Percentiles rank a stretch among this genome's conserved stretches.
phyloP scores from a whole-genome alignment of 148 eudicot genomes.

The Diospyros kaki region DNA sequence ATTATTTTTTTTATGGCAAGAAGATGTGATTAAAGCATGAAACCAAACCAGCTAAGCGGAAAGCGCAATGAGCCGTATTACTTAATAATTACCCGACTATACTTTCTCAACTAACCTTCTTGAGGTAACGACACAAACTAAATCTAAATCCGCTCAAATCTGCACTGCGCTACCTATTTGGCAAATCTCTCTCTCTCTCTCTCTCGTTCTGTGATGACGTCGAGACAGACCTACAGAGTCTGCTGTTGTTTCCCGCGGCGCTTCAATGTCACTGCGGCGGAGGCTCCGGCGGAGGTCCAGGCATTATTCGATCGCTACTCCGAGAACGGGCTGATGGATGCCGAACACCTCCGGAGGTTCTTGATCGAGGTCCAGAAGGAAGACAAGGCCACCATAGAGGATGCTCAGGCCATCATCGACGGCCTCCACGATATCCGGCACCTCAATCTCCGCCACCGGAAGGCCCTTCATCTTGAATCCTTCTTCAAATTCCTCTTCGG shows the following conservation, averaged over 20 bases:
- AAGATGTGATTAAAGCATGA: too few relatives aligned
- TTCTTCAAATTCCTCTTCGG: slow-evolving; percentile 69
- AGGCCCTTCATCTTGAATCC: slow-evolving; percentile 49
- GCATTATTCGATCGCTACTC: slow-evolving; percentile 52
- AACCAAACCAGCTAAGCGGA: too few relatives aligned
- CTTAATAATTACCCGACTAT: background rate
- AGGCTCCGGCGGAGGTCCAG: slow-evolving; percentile 67
- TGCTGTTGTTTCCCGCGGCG: slow-evolving; percentile 84
- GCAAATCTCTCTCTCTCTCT: slow-evolving; percentile 1
- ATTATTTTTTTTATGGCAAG: too few relatives aligned
- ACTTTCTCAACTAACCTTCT: background rate
- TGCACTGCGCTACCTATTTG: too few relatives aligned
- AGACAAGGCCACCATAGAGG: slow-evolving; percentile 33
- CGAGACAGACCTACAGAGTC: slow-evolving; percentile 60
- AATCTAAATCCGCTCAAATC: background rate
- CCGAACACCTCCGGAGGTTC: slow-evolving; percentile 56
- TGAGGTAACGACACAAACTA: background rate
- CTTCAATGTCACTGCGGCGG: slow-evolving; percentile 58
- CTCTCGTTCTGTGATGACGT: slow-evolving; percentile 18
- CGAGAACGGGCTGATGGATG: slow-evolving; percentile 66
- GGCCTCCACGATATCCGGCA: slow-evolving; percentile 31
- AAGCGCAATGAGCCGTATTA: too few relatives aligned
- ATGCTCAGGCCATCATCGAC: slow-evolving; percentile 59
- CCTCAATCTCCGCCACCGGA: slow-evolving; percentile 47
- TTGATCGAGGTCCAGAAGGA: slow-evolving; percentile 65